Evolutionary conservation across 164 flowering plant genomes (phyloP).

Genomic region (Berberis thunbergii): DNA sequence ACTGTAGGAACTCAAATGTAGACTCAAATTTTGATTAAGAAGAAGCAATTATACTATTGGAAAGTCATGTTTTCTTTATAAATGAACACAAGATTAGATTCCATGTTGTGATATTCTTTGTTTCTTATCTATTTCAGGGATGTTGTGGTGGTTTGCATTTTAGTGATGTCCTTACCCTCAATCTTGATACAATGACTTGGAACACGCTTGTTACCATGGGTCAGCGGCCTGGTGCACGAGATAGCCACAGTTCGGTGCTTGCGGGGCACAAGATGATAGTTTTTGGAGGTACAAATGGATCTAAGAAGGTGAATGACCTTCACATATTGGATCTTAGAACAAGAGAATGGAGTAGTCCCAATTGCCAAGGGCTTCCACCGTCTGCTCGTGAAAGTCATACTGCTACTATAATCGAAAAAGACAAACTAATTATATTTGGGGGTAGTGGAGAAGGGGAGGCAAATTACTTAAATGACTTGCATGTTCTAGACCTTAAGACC

Average conservation of each 20-base stretch:
- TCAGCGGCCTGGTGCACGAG: slow-evolving; percentile 81
- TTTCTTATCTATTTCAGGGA: slow-evolving; percentile 44
- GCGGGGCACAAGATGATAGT: slow-evolving; percentile 67
- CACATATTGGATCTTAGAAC: slow-evolving; percentile 61
- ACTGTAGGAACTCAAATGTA: no score
- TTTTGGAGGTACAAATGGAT: slow-evolving; percentile 92
- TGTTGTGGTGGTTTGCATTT: slow-evolving; percentile 92
- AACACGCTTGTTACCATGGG: slow-evolving; percentile 58
- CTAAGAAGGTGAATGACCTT: slow-evolving; percentile 72
- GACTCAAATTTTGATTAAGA: no score
- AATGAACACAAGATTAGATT: no score
- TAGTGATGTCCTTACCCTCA: slow-evolving; percentile 68
- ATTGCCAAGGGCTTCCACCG: slow-evolving; percentile 58
- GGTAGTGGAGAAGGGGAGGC: slow-evolving; percentile 93
- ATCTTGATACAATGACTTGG: slow-evolving; percentile 75
- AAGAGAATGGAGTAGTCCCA: slow-evolving; percentile 63
- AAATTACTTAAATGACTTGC: slow-evolving; percentile 82
- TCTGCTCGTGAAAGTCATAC: slow-evolving; percentile 91
- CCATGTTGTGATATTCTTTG: not conserved
- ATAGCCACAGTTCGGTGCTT: slow-evolving; percentile 81
- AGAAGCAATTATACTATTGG: no score
- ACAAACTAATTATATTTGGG: slow-evolving; percentile 73
- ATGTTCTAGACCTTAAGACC: slow-evolving; percentile 61
- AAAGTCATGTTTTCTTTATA: no score
- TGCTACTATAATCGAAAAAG: slow-evolving; percentile 58